These are phyloP conservation scores for Curvularia verruculosa DNA, from an alignment of 2,329 filamentous ascomycete genomes.

Conservation along the genomic window DNA sequence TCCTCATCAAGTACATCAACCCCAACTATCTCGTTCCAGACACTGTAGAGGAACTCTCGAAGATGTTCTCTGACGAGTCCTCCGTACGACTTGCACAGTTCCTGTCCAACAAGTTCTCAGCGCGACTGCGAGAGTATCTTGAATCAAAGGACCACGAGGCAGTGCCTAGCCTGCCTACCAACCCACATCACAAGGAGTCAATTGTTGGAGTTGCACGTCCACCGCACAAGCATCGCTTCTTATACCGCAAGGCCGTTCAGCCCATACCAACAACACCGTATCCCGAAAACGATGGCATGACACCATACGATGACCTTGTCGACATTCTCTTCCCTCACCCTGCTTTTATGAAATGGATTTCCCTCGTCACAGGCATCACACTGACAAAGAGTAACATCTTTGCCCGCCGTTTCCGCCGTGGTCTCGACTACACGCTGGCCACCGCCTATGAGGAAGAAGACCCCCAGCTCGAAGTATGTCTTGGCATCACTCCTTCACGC, in stretches of 20 bases:
- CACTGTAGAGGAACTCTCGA: slow-evolving; percentile 79
- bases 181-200: slow-evolving; percentile 38
- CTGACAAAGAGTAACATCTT: slow-evolving; percentile 77
- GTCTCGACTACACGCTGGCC: slow-evolving; percentile 90
- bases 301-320: slow-evolving; percentile 74
- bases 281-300: slow-evolving; percentile 41
- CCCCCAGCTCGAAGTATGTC: slow-evolving; percentile 82
- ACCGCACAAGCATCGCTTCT: slow-evolving; percentile 92
- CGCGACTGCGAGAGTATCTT: slow-evolving; percentile 73
- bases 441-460: slow-evolving; percentile 76
- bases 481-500: slow-evolving; percentile 81
- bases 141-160: slow-evolving; percentile 56
- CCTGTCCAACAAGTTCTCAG: slow-evolving; percentile 77
- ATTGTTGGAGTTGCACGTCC: slow-evolving; percentile 73
- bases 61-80: slow-evolving; percentile 81
- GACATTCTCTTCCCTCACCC: slow-evolving; percentile 82
- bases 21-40: slow-evolving; percentile 92
- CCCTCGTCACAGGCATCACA: slow-evolving; percentile 76
- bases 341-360: slow-evolving; percentile 89
- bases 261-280: slow-evolving; percentile 43
- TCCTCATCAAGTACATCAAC: slow-evolving; percentile 86
- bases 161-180: slow-evolving; percentile 52
- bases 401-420: slow-evolving; percentile 85
- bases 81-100: slow-evolving; percentile 83
- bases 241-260: slow-evolving; percentile 71